phyloP scores from a whole-genome alignment of 192 early-diverging fungal genomes.

The Neocallimastix lanati region DNA sequence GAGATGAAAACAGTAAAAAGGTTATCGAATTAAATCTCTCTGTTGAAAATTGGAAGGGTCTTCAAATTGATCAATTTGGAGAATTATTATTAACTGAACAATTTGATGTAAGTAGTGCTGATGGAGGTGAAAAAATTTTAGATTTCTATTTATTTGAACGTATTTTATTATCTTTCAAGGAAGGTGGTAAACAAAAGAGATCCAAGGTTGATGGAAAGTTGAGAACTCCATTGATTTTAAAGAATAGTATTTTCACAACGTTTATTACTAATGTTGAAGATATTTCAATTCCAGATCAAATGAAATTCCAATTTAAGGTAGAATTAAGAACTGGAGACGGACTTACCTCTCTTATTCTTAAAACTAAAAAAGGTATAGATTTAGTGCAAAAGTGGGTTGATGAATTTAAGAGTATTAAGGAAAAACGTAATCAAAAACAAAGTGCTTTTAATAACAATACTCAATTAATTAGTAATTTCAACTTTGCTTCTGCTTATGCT shows the following conservation, averaged over 20 bases:
- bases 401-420: not conserved
- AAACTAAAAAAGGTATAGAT: not conserved
- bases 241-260: conserved; percentile 71
- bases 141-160: conserved; percentile 85
- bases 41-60: conserved; percentile 85
- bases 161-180: conserved; percentile 85
- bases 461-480: not conserved
- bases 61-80: conserved; percentile 57
- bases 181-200: conserved; percentile 22
- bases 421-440: not conserved
- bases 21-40: conserved; percentile 62
- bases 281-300: conserved; percentile 15
- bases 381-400: not conserved
- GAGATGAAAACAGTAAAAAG: conserved; percentile 66
- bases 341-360: not conserved
- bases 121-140: conserved; percentile 56
- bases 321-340: not conserved
- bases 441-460: not conserved
- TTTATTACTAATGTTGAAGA: conserved; percentile 58
- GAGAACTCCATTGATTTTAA: conserved; percentile 26
- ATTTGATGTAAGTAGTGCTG: conserved; percentile 62
- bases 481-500: not conserved
- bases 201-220: conserved; percentile 17
- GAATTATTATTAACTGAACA: conserved; percentile 67
- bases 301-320: conserved; percentile 7